Percentiles rank a stretch among this genome's conserved stretches.
These are phyloP conservation scores for Marvania coccoides DNA, from an alignment of 139 green algal species.

Conservation along the genomic window DNA sequence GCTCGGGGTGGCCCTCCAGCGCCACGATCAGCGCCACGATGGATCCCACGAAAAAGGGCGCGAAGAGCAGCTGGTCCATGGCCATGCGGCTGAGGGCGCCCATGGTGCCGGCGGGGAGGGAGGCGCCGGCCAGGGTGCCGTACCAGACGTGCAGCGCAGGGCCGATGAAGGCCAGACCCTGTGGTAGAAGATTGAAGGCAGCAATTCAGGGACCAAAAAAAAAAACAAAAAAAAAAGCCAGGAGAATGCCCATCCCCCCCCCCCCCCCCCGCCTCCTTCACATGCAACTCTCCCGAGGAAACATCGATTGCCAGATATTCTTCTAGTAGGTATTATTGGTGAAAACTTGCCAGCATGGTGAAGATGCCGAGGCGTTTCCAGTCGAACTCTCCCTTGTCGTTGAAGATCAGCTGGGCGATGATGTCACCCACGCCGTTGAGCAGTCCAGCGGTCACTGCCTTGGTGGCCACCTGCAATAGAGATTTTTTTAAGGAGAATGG, in stretches of 20 bases:
- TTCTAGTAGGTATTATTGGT: too few species aligned
- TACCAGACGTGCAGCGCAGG: slow-evolving; percentile 85
- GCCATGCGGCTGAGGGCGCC: slow-evolving; percentile 42
- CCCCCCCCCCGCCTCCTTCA: too few species aligned
- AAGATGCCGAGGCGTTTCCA: slow-evolving; percentile 60
- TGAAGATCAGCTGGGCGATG: slow-evolving; percentile 66
- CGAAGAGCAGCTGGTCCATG: slow-evolving; percentile 86
- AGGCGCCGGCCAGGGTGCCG: slow-evolving; percentile 44
- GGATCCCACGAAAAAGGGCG: slow-evolving; percentile 74
- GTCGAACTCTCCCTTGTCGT: slow-evolving; percentile 46
- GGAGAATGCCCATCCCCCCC: too few species aligned
- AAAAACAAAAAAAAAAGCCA: too few species aligned
- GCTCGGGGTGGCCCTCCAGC: slow-evolving; percentile 56
- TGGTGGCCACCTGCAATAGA: slow-evolving; percentile 54
- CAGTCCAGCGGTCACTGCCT: slow-evolving; percentile 67
- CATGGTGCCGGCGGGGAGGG: slow-evolving; percentile 41
- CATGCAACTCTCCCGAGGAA: neutral
- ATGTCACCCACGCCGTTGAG: slow-evolving; percentile 80
- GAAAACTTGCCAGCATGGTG: slow-evolving; percentile 49
- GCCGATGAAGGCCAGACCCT: slow-evolving; percentile 58
- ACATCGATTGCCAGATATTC: neutral
- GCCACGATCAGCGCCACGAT: slow-evolving; percentile 63
- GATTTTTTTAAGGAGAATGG: neutral
- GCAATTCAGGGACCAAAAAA: too few species aligned
- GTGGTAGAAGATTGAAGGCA: neutral